Conservation (phyloP, 371 early-diverging fungal genomes). For the Zopfochytrium polystomum region DNA sequence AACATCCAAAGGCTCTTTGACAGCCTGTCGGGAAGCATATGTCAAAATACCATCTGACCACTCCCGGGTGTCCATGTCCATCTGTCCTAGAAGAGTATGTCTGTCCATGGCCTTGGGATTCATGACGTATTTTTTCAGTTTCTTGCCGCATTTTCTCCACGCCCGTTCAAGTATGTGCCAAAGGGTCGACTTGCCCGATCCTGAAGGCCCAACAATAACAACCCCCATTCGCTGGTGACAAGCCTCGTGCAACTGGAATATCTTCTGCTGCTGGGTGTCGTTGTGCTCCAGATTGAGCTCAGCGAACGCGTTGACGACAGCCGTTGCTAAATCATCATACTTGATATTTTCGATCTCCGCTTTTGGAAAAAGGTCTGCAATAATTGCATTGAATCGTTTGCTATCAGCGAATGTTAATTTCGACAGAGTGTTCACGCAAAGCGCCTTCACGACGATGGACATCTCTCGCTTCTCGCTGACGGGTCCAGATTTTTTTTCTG, state of each 20-base stretch:
- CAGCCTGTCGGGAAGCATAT: slow-evolving; percentile 47
- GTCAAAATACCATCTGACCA: slow-evolving; percentile 58
- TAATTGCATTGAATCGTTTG: slow-evolving; percentile 39
- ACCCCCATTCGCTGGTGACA: slow-evolving; percentile 55
- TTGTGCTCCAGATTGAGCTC: slow-evolving; percentile 45
- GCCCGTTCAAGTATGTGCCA: slow-evolving; percentile 42
- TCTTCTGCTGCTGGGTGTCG: slow-evolving; percentile 44
- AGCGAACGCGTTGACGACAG: slow-evolving; percentile 36
- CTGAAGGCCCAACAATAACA: slow-evolving; percentile 52
- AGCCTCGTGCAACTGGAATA: slow-evolving; percentile 52
- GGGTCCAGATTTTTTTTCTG: slow-evolving; percentile 25
- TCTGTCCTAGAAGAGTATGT: slow-evolving; percentile 48
- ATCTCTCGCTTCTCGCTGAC: slow-evolving; percentile 32
- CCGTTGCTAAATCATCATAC: slow-evolving; percentile 37
- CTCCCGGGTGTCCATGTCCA: slow-evolving; percentile 60
- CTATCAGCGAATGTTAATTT: slow-evolving; percentile 52
- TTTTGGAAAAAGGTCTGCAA: slow-evolving; percentile 51
- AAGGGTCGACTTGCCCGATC: slow-evolving; percentile 51
- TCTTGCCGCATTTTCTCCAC: slow-evolving; percentile 44
- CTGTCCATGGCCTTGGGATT: slow-evolving; percentile 55
- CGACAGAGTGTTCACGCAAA: slow-evolving; percentile 50
- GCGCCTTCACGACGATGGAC: slow-evolving; percentile 44
- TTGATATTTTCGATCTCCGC: slow-evolving; percentile 38
- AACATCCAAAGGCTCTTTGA: slow-evolving; percentile 41
- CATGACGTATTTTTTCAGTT: slow-evolving; percentile 32